A percentile compares a stretch with the other conserved stretches of the same genome.
Conservation (phyloP, 371 early-diverging fungal species). For the Zopfochytrium polystomum region DNA sequence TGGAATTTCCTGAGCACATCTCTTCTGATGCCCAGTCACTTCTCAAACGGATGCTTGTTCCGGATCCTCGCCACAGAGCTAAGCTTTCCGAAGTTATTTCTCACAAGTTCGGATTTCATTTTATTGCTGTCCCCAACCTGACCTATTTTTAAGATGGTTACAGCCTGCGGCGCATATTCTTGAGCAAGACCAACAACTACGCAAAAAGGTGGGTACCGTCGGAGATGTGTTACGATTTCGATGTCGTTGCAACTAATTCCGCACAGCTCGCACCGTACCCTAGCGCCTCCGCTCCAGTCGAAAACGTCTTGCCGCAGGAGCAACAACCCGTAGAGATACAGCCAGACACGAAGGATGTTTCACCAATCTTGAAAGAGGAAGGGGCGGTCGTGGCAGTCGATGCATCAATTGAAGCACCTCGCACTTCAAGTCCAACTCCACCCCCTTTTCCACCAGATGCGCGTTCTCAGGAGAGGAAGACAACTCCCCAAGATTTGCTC, state of each 20-base stretch:
- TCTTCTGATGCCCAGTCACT: slow-evolving; percentile 75
- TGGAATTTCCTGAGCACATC: slow-evolving; percentile 89
- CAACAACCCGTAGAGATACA: not conserved
- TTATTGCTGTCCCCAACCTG: not conserved
- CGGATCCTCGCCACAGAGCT: slow-evolving; percentile 83
- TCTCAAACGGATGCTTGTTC: slow-evolving; percentile 82
- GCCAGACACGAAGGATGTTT: not conserved
- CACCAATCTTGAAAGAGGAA: not conserved
- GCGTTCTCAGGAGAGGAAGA: too few relatives aligned
- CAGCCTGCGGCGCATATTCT: slow-evolving; percentile 22
- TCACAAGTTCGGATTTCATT: slow-evolving; percentile 51
- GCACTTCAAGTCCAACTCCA: too few relatives aligned
- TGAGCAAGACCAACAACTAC: slow-evolving; percentile 12
- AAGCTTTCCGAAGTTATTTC: slow-evolving; percentile 81
- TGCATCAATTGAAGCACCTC: too few relatives aligned
- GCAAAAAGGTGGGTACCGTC: slow-evolving; percentile 6
- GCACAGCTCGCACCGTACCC: not conserved
- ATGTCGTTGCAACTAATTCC: not conserved
- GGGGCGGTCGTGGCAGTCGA: too few relatives aligned
- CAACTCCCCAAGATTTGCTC: too few relatives aligned
- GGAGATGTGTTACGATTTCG: not conserved
- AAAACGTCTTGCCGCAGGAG: not conserved
- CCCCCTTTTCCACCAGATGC: too few relatives aligned
- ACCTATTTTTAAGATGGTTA: slow-evolving; percentile 14
- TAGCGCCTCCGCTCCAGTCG: not conserved